These are phyloP conservation scores for Boletus smithii DNA, from an alignment of 1,284 basidiomycete species.

Conservation along the genomic window DNA sequence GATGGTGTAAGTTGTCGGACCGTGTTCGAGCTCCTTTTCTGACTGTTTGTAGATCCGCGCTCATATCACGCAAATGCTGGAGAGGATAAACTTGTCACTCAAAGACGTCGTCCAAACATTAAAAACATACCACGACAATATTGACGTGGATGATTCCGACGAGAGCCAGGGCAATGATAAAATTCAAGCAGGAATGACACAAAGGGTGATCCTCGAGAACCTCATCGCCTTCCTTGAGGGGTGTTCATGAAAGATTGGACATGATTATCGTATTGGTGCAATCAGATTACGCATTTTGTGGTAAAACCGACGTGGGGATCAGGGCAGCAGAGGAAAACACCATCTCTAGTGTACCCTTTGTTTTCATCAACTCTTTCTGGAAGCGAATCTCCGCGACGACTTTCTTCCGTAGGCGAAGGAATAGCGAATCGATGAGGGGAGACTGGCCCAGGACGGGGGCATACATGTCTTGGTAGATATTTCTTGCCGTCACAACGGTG, in stretches of 20 bases:
- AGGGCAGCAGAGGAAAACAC: slow-evolving; percentile 67
- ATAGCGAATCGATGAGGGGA: slow-evolving; percentile 85
- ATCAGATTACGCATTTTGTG: slow-evolving; percentile 20
- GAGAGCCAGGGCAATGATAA: slow-evolving; percentile 24
- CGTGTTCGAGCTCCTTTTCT: slow-evolving; percentile 4
- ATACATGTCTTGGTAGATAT: slow-evolving; percentile 75
- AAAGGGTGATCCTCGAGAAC: slow-evolving; percentile 66
- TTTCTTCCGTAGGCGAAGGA: slow-evolving; percentile 81
- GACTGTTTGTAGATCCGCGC: slow-evolving; percentile 55
- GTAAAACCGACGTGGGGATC: slow-evolving; percentile 21
- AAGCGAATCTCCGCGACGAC: slow-evolving; percentile 86
- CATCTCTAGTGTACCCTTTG: slow-evolving; percentile 92
- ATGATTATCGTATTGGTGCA: slow-evolving; percentile 2
- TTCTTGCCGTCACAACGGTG: neutral
- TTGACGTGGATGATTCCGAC: slow-evolving; percentile 50
- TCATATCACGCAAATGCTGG: slow-evolving; percentile 74
- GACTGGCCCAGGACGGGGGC: slow-evolving; percentile 88
- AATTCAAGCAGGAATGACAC: slow-evolving; percentile 44
- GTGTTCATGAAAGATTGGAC: slow-evolving; percentile 20
- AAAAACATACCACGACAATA: slow-evolving; percentile 66
- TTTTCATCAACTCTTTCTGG: slow-evolving; percentile 82
- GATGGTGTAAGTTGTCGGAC: slow-evolving; percentile 70
- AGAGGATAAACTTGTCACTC: slow-evolving; percentile 64
- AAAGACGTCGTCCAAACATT: slow-evolving; percentile 65
- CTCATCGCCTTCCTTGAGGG: slow-evolving; percentile 65